Base-by-base conservation (phyloP, 768 basidiomycete genomes). In the Termitomyces eurrhizus region DNA sequence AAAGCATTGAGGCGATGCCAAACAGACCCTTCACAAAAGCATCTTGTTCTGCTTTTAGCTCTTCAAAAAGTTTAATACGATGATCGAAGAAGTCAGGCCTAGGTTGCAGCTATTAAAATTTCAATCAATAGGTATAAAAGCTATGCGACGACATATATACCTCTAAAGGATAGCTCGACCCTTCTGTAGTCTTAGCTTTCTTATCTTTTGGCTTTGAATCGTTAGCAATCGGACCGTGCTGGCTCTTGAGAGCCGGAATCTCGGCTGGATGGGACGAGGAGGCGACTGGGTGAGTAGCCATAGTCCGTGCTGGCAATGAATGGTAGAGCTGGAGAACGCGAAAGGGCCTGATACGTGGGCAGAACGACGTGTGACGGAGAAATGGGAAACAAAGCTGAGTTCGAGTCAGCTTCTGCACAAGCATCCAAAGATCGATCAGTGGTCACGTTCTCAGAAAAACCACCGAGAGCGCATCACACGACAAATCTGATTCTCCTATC, bases 21-120 rank as follows among this genome's bases (percentile, higher is more conserved):
- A 32, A 55, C 68, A 36, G 62, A 93, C 95, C 81, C 72, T 90
- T 87, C 7, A 93, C 80, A 69, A 85, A 89, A 53, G 85, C 86
- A 68, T 92, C 90, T 67, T 95, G 83, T 72, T 96, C 89, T 16
- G 80, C 84, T 73, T 93, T 94, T 62, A 95, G 78, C 69, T 90
- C 78, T 42, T 96, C 90, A 68, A 95, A 98, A 68, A 98, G 86
- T 69, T 87, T 86, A 75, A 98, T 84, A 52, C 96, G 88, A 72
- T 90, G 89, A 65, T 90, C 90, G 75, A 98, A 89, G 80, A 88
- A 98, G 58, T 80, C 87, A 14, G 96, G 94, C 6, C 78, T 82
- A 18, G 95, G 95, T 76, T 87, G 81, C 57, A 95, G 76, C 93
- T 95, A 65, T 32, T 46, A 68, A 59, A 55, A 60, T 44, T 35